These are phyloP conservation scores for Ophiocordyceps sinensis DNA, from an alignment of 2,329 filamentous ascomycete species.

Conservation along the genomic window DNA sequence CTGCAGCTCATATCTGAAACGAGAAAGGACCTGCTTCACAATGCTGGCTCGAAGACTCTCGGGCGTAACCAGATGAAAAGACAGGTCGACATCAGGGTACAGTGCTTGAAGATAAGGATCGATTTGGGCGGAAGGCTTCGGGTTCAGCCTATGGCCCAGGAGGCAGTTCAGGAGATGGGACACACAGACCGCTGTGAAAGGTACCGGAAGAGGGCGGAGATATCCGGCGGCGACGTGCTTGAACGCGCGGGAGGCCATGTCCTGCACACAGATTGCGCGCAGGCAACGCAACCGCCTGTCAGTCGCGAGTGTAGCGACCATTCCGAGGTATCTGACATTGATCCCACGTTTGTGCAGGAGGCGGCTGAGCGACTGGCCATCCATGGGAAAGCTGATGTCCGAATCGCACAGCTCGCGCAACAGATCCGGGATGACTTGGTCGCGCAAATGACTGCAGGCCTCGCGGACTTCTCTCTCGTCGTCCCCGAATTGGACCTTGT, in stretches of 20 bases:
- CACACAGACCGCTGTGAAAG: conserved; percentile 65
- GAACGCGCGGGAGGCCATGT: conserved; percentile 91
- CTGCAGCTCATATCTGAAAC: conserved; percentile 65
- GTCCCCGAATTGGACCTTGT: conserved; percentile 67
- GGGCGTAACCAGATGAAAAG: conserved; percentile 67
- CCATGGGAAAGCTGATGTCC: conserved; percentile 96
- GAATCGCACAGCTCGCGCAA: conserved; percentile 79
- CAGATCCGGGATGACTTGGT: conserved; percentile 69
- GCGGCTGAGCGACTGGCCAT: conserved; percentile 78
- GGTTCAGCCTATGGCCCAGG: conserved; percentile 61
- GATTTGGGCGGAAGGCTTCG: conserved; percentile 63
- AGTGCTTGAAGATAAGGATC: conserved; percentile 60
- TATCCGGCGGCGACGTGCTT: conserved; percentile 80
- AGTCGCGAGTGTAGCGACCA: conserved; percentile 56
- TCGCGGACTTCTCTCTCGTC: conserved; percentile 83
- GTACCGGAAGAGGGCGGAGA: conserved; percentile 63
- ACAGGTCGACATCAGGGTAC: conserved; percentile 70
- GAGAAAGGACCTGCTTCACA: conserved; percentile 51
- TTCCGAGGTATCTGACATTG: conserved; percentile 92
- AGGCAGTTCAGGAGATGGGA: conserved; percentile 90
- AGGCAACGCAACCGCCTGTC: conserved; percentile 64
- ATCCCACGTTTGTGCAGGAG: conserved; percentile 94
- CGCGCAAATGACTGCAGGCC: conserved; percentile 64
- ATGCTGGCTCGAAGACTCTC: conserved; percentile 56
- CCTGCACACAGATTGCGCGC: conserved; percentile 63